A percentile compares a stretch with the other conserved stretches of the same genome.
Evolutionary conservation across 371 early-diverging fungal genomes (phyloP).

Genomic region (Batkoa obscura): DNA sequence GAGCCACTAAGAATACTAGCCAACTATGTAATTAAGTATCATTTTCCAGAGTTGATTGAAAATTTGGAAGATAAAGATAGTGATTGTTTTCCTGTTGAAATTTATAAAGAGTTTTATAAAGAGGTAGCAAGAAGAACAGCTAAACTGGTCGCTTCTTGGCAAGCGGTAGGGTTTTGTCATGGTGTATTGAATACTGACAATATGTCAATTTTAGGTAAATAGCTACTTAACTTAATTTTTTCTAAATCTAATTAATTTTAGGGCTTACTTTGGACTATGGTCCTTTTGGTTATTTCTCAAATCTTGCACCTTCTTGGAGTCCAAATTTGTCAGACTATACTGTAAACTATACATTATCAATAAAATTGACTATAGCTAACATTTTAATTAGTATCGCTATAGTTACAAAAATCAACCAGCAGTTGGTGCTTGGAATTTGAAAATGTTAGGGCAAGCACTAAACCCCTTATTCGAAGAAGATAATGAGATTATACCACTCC

Average conservation of each 20-base stretch:
- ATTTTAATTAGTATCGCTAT: constrained; percentile 28
- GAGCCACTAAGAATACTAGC: constrained; percentile 34
- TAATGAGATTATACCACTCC: not conserved
- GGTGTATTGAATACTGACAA: constrained; percentile 86
- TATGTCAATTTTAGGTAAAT: constrained; percentile 48
- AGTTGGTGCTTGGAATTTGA: constrained; percentile 65
- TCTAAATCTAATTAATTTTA: not conserved
- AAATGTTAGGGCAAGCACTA: constrained; percentile 44
- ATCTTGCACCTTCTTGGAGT: constrained; percentile 52
- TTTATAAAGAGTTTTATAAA: constrained; percentile 25
- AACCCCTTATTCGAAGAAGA: constrained; percentile 35
- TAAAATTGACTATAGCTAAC: constrained; percentile 8
- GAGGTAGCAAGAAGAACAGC: constrained; percentile 52
- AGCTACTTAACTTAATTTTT: not conserved
- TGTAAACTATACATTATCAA: constrained; percentile 14
- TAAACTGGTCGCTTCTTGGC: constrained; percentile 66
- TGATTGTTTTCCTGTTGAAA: constrained; percentile 7
- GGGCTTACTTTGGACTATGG: constrained; percentile 80
- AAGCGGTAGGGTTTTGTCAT: constrained; percentile 64
- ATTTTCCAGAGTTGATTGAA: constrained; percentile 8
- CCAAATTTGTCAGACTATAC: constrained; percentile 55
- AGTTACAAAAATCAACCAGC: constrained; percentile 65
- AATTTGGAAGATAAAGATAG: too few relatives aligned
- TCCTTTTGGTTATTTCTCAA: constrained; percentile 69
- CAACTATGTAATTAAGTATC: constrained; percentile 36